Conservation (phyloP, 1,284 basidiomycete species). For the Leccinum subspadiceum region DNA sequence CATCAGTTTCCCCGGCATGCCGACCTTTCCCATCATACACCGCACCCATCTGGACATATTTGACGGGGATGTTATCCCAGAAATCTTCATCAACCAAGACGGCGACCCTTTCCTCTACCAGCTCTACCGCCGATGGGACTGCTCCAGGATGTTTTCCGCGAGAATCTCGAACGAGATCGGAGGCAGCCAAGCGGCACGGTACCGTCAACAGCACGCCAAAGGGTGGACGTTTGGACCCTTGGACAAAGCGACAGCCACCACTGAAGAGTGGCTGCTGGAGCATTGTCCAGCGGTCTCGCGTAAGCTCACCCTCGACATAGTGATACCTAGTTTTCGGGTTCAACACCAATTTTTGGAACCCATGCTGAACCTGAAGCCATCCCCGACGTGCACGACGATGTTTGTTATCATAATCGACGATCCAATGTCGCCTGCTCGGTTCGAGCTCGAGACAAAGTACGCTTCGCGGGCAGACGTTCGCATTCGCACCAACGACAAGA, state of each 20-base stretch:
- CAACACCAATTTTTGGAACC: constrained; percentile 41
- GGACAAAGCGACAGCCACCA: constrained; percentile 37
- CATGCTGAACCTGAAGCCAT: constrained; percentile 44
- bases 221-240: constrained; percentile 53
- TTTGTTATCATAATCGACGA: constrained; percentile 61
- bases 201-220: constrained; percentile 41
- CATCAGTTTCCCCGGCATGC: constrained; percentile 56
- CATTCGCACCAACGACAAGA: constrained; percentile 26
- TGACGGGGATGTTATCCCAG: constrained; percentile 48
- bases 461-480: constrained; percentile 22
- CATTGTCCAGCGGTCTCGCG: constrained; percentile 26
- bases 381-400: constrained; percentile 44
- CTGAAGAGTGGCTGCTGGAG: constrained; percentile 39
- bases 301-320: constrained; percentile 50
- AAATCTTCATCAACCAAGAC: constrained; percentile 56
- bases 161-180: constrained; percentile 47
- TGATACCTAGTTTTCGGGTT: constrained; percentile 59
- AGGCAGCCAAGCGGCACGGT: constrained; percentile 45
- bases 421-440: constrained; percentile 41
- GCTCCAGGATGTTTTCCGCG: constrained; percentile 44
- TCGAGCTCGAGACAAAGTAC: constrained; percentile 24
- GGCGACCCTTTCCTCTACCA: constrained; percentile 59
- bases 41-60: constrained; percentile 57
- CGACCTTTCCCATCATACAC: constrained; percentile 58
- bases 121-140: constrained; percentile 56